These are phyloP conservation scores for Ceratocystis papillata DNA, from an alignment of 2,329 filamentous ascomycete genomes.

Conservation along the genomic window DNA sequence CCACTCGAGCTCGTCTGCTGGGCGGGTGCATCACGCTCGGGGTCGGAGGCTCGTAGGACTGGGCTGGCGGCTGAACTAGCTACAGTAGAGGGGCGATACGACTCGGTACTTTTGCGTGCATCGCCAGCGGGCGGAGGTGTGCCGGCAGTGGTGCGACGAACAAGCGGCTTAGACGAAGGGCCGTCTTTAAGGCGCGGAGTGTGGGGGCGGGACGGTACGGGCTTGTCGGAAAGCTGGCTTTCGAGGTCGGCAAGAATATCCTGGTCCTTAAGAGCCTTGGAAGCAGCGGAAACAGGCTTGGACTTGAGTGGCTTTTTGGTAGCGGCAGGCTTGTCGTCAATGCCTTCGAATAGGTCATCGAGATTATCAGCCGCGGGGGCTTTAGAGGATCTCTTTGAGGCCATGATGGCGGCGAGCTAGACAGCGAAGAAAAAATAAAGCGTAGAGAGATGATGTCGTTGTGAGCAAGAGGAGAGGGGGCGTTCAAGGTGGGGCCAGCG, in stretches of 20 bases:
- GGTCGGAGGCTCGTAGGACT: constrained; percentile 9
- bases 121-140: constrained; percentile 29
- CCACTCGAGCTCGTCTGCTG: constrained; percentile 36
- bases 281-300: constrained; percentile 41
- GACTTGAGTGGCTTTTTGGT: constrained; percentile 39
- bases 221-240: constrained; percentile 55
- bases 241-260: constrained; percentile 85
- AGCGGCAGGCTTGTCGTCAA: constrained; percentile 42
- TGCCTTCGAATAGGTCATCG: constrained; percentile 54
- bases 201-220: constrained; percentile 63
- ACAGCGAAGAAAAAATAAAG: constrained; percentile 10
- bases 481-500: background rate
- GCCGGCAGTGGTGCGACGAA: constrained; percentile 45
- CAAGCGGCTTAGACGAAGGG: constrained; percentile 44
- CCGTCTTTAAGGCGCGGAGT: constrained; percentile 62
- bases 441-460: constrained; percentile 22
- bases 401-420: constrained; percentile 37
- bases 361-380: constrained; percentile 45
- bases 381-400: constrained; percentile 49
- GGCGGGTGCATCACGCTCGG: constrained; percentile 43
- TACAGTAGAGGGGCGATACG: constrained; percentile 53
- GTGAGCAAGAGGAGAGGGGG: background rate
- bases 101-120: constrained; percentile 66
- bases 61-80: constrained; percentile 57
- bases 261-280: constrained; percentile 45